Evolutionary conservation across 2,329 filamentous ascomycete species (phyloP).

Genomic region (Neopestalotiopsis sp.): DNA sequence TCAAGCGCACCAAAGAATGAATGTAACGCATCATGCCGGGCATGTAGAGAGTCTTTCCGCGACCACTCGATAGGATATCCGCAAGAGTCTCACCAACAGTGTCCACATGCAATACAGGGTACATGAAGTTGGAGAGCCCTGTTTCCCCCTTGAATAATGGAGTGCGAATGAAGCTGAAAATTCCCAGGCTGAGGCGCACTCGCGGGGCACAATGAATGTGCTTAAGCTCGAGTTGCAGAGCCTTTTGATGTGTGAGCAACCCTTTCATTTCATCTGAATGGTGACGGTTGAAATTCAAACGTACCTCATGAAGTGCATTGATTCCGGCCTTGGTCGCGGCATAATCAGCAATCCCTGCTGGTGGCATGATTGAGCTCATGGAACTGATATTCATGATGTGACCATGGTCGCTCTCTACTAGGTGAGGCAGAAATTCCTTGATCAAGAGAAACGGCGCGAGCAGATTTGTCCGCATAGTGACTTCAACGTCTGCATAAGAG

Average conservation of each 20-base stretch:
- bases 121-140: background rate
- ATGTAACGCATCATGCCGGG: background rate
- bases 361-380: constrained; percentile 1
- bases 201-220: background rate
- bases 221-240: constrained; percentile 1
- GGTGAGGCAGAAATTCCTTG: background rate
- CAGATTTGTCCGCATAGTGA: background rate
- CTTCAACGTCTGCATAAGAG: background rate
- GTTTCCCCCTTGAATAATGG: constrained; percentile 5
- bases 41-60: background rate
- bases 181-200: background rate
- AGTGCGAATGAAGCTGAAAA: constrained; percentile 8
- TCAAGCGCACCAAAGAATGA: background rate
- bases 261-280: no score
- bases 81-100: background rate
- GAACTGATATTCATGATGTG: constrained; percentile 2
- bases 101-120: background rate
- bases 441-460: background rate
- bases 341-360: background rate
- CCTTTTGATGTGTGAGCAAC: background rate
- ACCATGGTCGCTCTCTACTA: background rate
- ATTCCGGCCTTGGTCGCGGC: constrained; percentile 1
- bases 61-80: background rate
- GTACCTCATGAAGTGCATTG: constrained; percentile 1
- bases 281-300: background rate